A percentile compares a stretch with the other conserved stretches of the same genome.
Conservation (phyloP, 2,329 filamentous ascomycete genomes). For the Elsinoe perseae region DNA sequence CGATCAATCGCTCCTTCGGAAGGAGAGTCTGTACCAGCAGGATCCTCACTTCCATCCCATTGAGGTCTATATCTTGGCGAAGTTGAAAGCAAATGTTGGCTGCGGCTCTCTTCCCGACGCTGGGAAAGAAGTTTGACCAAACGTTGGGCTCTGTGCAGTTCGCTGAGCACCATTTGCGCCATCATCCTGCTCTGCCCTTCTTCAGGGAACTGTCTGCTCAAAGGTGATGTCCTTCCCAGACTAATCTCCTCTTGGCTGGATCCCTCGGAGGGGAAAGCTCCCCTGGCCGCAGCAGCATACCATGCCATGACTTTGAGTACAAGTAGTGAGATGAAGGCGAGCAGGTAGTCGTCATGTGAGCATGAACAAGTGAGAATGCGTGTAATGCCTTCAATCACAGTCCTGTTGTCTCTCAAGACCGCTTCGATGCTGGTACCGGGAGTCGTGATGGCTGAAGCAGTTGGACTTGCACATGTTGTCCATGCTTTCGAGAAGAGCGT, state of each 20-base stretch:
- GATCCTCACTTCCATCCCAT: neutral
- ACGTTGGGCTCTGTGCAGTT: conserved; percentile 30
- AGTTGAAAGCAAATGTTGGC: neutral
- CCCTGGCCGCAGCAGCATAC: conserved; percentile 26
- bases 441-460: neutral
- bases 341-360: conserved; percentile 28
- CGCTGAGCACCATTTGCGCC: conserved; percentile 31
- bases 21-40: too few relatives aligned
- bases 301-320: conserved; percentile 32
- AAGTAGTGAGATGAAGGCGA: conserved; percentile 29
- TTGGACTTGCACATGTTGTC: neutral
- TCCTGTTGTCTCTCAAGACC: conserved; percentile 27
- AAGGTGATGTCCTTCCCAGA: too few relatives aligned
- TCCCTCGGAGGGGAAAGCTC: neutral
- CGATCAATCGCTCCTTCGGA: too few relatives aligned
- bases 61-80: neutral
- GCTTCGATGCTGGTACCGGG: conserved; percentile 16
- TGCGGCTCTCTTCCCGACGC: neutral
- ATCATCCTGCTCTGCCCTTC: conserved; percentile 25
- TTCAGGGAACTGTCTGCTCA: conserved; percentile 20
- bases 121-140: conserved; percentile 8
- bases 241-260: neutral
- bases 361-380: conserved; percentile 31
- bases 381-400: conserved; percentile 26
- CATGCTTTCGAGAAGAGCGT: neutral